phyloP scores from a whole-genome alignment of 2,329 filamentous ascomycete genomes.

The Claviceps sp. region DNA sequence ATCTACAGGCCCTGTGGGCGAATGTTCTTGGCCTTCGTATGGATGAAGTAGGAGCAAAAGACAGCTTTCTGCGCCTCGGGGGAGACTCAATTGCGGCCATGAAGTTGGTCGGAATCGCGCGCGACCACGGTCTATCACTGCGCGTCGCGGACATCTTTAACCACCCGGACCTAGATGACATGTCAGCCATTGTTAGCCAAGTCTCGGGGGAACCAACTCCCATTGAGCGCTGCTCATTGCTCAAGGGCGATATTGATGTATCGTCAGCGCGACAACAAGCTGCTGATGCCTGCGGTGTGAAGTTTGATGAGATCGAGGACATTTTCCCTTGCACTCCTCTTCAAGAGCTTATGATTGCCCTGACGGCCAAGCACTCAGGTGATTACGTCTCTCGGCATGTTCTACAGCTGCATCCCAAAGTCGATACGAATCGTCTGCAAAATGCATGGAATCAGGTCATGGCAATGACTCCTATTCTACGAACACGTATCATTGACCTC shows the following conservation, averaged over 20 bases:
- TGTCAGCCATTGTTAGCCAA: neutral
- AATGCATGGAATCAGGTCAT: constrained; percentile 9
- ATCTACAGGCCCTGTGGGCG: constrained; percentile 3
- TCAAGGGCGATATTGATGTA: neutral
- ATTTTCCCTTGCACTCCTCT: constrained; percentile 24
- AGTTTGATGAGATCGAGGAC: constrained; percentile 19
- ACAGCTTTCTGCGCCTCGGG: constrained; percentile 33
- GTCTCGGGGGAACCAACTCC: neutral
- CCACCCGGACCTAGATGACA: constrained; percentile 3
- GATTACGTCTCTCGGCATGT: constrained; percentile 10
- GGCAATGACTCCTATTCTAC: constrained; percentile 6
- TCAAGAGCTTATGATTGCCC: constrained; percentile 29
- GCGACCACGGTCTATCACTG: constrained; percentile 21
- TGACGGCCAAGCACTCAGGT: constrained; percentile 6
- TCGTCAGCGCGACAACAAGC: neutral
- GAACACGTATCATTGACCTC: constrained; percentile 8
- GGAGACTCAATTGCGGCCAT: constrained; percentile 35
- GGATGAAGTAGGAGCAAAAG: constrained; percentile 20
- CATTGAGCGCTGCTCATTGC: neutral
- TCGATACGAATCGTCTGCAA: constrained; percentile 6
- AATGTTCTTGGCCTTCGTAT: constrained; percentile 5
- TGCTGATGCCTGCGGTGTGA: constrained; percentile 2
- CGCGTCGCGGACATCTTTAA: constrained; percentile 29
- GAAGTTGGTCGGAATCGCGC: constrained; percentile 20
- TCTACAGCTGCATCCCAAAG: constrained; percentile 4